Evolutionary conservation across 352 stramenopile species (phyloP), one percentile per base, ranked within the genome.

Genomic region (Pythium sp.): DNA sequence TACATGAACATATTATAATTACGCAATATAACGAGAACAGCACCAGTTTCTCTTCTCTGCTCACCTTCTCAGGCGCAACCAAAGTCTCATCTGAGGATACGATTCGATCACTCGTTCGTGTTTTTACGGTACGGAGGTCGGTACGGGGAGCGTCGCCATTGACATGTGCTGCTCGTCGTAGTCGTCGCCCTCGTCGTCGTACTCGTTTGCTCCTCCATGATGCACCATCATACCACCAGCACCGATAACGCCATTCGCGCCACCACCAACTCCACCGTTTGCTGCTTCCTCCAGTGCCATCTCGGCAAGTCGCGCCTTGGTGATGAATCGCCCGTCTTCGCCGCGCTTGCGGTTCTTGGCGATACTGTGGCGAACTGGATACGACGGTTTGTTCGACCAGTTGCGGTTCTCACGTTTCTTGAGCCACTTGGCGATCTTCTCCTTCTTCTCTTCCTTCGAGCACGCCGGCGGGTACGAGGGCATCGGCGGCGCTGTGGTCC

Each of bases 371-470:
- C 86, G 82, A 56, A 92, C 84, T 6, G 86, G 86, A 62, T 94
- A 94, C 49, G 86, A 94, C 28, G 86, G 84, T 56, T 94, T 94
- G 71, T 91, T 94, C 28, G 84, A 92, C 84, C 84, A 94, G 74
- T 94, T 93, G 26, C 86, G 82, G 67, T 86, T 87, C 71, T 91
- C 86, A 38, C 86, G 84, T 67, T 94, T 94, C 73, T 91, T 93
- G 64, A 94, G 73, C 86, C 86, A 94, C 62, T 84, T 84, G 5
- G 82, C 81, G 58, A 94, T 92, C 70, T 92, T 92, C 72, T 91
- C 84, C 61, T 89, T 92, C 73, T 93, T 94, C 65, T 94, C 86
- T 67, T 94, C 84, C 57, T 87, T 87, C 0, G 86, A 94, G 60
- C 84, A 93, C 47, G 86, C 76, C 12, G 82, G 82, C 24, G 84